Percentiles rank a stretch among this genome's conserved stretches.
These are phyloP conservation scores for Suillus fuscotomentosus DNA, from an alignment of 768 basidiomycete genomes.

Conservation along the genomic window DNA sequence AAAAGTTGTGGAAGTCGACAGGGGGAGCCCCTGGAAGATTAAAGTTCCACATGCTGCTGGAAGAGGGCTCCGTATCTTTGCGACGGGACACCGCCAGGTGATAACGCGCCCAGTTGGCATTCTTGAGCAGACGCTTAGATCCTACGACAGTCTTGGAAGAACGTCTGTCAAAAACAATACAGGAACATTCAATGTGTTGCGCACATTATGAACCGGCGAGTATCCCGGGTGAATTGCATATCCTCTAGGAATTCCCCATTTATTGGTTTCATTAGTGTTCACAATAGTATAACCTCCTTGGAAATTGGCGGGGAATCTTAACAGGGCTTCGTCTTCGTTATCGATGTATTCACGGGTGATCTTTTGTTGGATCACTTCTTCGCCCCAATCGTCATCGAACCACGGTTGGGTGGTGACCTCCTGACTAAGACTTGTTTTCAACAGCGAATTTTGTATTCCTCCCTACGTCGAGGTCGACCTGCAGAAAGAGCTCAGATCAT, in stretches of 20 bases:
- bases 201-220: constrained; percentile 50
- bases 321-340: constrained; percentile 49
- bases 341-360: constrained; percentile 46
- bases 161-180: background rate
- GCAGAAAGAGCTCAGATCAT: constrained; percentile 7
- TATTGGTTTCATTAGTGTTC: constrained; percentile 50
- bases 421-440: constrained; percentile 47
- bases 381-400: constrained; percentile 60
- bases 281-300: constrained; percentile 59
- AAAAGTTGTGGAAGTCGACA: constrained; percentile 61
- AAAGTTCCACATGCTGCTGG: constrained; percentile 61
- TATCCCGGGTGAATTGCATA: constrained; percentile 63
- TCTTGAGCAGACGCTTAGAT: constrained; percentile 57
- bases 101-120: constrained; percentile 67
- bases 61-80: constrained; percentile 61
- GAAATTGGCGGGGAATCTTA: constrained; percentile 53
- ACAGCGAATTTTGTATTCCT: constrained; percentile 55
- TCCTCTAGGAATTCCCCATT: constrained; percentile 57
- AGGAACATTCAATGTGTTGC: constrained; percentile 2
- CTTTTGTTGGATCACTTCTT: constrained; percentile 51
- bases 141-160: constrained; percentile 49
- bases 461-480: constrained; percentile 66
- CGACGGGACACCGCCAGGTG: constrained; percentile 57
- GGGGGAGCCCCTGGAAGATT: constrained; percentile 56
- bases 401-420: constrained; percentile 52